Evolutionary conservation across 371 early-diverging fungal genomes (phyloP), one percentile per base, ranked within the genome.

Genomic region (Fennellomyces sp.): DNA sequence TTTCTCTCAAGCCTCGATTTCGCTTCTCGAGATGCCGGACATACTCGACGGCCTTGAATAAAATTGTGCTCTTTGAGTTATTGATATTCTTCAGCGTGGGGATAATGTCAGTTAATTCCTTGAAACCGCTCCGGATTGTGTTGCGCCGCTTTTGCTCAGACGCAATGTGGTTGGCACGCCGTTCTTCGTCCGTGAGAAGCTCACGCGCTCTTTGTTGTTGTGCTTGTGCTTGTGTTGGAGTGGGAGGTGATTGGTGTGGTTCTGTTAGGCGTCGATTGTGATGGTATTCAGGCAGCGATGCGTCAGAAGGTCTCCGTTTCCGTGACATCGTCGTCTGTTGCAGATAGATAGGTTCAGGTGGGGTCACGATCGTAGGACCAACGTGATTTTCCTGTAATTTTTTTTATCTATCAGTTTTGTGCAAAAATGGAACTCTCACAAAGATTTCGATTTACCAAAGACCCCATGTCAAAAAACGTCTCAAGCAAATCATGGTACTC

Each of bases 141-240:
- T 88, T 88, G 33, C 96, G 85, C 48, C 96, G 87, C 63, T 93
- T 91, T 72, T 95, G 92, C 65, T 95, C 96, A 26, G 73, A 45
- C 60, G 66, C 56, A 66, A 69, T 51, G 73, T 80, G 39, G 78
- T 55, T 82, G 71, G 39, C 81, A 72, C 42, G 82, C 73, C 95
- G 95, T 60, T 95, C 94, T n/a, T 90, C 84, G 33, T 92, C 93
- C 0, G 94, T 91, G 54, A 96, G 67, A 23, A 95, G 75, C 60
- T 58, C 58, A 33, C 58, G 48, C 90, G 80, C 58, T 94, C 93
- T 21, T 87, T 81, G 27, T 52, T 33, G 30, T 33, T 23, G 23
- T 39, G 35, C 21, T 35, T 53, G 31, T 35, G 29, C 33, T 52
- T 31, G 52, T 52, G 35, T 13, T n/a, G 48, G 30, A 21, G 17